Evolutionary conservation across 78 protist species (phyloP), one percentile per base, ranked within the genome.

Genomic region (Dictyostelium citrinum): DNA sequence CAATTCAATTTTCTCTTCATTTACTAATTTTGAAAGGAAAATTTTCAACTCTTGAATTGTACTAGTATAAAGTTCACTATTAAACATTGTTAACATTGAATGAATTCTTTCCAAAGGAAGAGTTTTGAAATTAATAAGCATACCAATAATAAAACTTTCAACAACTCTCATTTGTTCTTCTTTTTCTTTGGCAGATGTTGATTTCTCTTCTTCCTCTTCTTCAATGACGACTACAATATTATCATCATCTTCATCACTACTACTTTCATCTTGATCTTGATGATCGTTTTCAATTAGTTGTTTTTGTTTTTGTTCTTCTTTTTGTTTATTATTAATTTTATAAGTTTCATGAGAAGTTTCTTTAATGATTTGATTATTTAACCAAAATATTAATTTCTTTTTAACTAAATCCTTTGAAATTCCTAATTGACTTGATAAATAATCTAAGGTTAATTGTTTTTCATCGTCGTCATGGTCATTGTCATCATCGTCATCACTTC

Each of bases 81-180:
- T 88, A 35, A 90, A 88, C 94, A 88, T 86, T 70, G 90, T 64
- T 37, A 95, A 82, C 97, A 95, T 95, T 10, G 31, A 41, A 80
- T 95, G 97, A 35, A 95, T 95, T 33, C 91, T 82, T 29, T 95
- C 97, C 41, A 81, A 72, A 4, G 98, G 90, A 5, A 96, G 45
- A 1, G 91, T 0, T 45, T 68, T 84, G 27, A 96, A 83, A 37
- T 95, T 96, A 24, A 67, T 82, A 3, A 96, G 90, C 98, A 96
- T 96, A 58, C 95, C 96, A 71, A 72, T 71, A 31, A 96, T 72
- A 43, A 75, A 96, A 74, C 64, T 84, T 67, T 93, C 88, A 31
- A 68, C 20, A 2, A 83, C 85, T 5, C 68, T 55, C 83, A 80
- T 31, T 46, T 94, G 84, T 35, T 80, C 90, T 12, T 43, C 95